Percentiles rank a stretch among this genome's conserved stretches.
Evolutionary conservation across 345 rosid species (phyloP).

Genomic region (Eucalyptus tenuipes): DNA sequence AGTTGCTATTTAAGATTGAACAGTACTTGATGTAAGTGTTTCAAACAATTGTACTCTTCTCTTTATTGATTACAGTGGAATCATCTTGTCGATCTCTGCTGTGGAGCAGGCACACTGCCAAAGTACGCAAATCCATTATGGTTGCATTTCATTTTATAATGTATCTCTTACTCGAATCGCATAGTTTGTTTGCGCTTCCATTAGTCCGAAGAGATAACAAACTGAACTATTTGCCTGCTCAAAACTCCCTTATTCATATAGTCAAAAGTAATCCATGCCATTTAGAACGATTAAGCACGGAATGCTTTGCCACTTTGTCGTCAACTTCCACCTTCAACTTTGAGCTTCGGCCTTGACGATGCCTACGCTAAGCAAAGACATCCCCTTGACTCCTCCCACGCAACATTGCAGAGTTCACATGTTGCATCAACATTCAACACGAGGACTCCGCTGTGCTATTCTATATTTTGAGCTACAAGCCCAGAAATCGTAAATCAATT

Average conservation of each 20-base stretch:
- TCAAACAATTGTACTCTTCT: neutral
- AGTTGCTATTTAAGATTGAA: neutral
- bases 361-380: neutral
- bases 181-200: rapidly evolving
- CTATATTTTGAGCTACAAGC: neutral
- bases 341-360: neutral
- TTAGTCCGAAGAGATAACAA: neutral
- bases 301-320: neutral
- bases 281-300: neutral
- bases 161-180: too few relatives aligned
- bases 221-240: neutral
- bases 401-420: neutral
- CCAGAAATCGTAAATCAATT: neutral
- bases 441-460: neutral
- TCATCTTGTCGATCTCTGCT: too few relatives aligned
- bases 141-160: too few relatives aligned
- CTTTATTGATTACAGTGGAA: too few relatives aligned
- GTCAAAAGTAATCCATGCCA: neutral
- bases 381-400: neutral
- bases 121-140: too few relatives aligned
- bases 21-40: neutral
- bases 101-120: rapidly evolving
- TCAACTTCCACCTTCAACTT: neutral
- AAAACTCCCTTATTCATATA: neutral
- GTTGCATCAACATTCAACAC: neutral